A percentile compares a stretch with the other conserved stretches of the same genome.
Conservation (phyloP, 371 early-diverging fungal genomes). For the Mucor plumbeus region DNA sequence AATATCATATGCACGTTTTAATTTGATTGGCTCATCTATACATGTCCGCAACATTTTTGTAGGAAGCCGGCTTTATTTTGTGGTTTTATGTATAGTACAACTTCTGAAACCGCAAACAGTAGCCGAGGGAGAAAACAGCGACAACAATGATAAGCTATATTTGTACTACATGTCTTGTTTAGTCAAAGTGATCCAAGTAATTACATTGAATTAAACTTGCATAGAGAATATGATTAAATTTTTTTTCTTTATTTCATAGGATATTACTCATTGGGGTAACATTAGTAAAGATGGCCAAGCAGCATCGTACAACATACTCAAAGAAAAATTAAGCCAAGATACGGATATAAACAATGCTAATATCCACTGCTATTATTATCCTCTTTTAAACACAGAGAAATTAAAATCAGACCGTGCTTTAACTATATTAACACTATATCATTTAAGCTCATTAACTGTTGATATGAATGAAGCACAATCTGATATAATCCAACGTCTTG, state of each 20-base stretch:
- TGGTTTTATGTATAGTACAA: conserved; percentile 6
- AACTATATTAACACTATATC: conserved; percentile 18
- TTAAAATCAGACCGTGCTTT: conserved; percentile 20
- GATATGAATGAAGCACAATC: background rate
- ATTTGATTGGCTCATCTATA: background rate
- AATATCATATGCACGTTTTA: no score
- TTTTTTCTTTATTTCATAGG: background rate
- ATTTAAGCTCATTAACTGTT: conserved; percentile 6
- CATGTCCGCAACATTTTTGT: background rate
- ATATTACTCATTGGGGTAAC: conserved; percentile 10
- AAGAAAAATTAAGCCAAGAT: background rate
- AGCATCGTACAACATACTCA: conserved; percentile 4
- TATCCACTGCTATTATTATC: conserved; percentile 1
- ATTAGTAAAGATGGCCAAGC: background rate
- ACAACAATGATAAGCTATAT: background rate
- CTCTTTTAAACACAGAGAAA: conserved; percentile 10
- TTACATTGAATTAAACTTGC: background rate
- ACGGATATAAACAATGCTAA: background rate
- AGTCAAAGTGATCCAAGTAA: conserved; percentile 22
- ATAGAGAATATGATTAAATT: background rate
- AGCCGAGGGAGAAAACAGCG: background rate
- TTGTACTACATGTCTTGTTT: conserved; percentile 16
- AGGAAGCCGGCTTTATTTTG: conserved; percentile 13
- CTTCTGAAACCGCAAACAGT: conserved; percentile 5
- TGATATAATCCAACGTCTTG: background rate